Conservation (phyloP, 345 rosid species). For the Clarkia xantiana region DNA sequence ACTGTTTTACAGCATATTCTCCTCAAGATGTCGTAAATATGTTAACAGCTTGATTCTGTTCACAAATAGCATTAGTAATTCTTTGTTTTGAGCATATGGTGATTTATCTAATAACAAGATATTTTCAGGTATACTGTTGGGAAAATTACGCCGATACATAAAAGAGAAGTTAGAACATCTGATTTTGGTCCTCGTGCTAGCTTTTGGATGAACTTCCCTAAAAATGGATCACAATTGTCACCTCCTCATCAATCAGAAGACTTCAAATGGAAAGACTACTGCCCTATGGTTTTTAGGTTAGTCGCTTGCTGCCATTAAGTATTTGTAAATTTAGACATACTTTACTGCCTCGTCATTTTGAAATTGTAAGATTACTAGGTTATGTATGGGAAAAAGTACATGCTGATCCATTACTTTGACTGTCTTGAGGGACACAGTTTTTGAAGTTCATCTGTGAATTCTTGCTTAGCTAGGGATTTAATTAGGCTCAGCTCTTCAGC, state of each 20-base stretch:
- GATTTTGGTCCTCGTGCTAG: conserved; percentile 94
- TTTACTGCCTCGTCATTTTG: background rate
- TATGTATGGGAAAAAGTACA: too few relatives aligned
- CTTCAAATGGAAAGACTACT: conserved; percentile 96
- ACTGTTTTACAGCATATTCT: too few relatives aligned
- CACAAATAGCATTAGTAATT: too few relatives aligned
- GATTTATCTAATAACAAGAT: conserved; percentile 5
- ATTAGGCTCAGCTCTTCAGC: too few relatives aligned
- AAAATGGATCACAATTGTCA: conserved; percentile 77
- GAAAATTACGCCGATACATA: conserved; percentile 88
- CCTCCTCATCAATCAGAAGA: conserved; percentile 90
- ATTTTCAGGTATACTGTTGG: conserved; percentile 84
- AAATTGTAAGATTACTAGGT: too few relatives aligned
- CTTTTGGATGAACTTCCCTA: conserved; percentile 96
- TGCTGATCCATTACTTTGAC: too few relatives aligned
- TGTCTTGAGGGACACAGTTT: too few relatives aligned
- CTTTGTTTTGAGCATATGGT: background rate
- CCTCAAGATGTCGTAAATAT: too few relatives aligned
- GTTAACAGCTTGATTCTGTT: too few relatives aligned
- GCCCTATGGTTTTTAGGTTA: conserved; percentile 99
- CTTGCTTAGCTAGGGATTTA: too few relatives aligned
- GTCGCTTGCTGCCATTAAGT: conserved; percentile 3
- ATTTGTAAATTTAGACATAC: background rate
- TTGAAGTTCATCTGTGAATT: too few relatives aligned
- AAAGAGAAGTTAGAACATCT: conserved; percentile 69